phyloP scores from a whole-genome alignment of 202 grass and related monocot genomes.

The Thinopyrum obtusiflorum region DNA sequence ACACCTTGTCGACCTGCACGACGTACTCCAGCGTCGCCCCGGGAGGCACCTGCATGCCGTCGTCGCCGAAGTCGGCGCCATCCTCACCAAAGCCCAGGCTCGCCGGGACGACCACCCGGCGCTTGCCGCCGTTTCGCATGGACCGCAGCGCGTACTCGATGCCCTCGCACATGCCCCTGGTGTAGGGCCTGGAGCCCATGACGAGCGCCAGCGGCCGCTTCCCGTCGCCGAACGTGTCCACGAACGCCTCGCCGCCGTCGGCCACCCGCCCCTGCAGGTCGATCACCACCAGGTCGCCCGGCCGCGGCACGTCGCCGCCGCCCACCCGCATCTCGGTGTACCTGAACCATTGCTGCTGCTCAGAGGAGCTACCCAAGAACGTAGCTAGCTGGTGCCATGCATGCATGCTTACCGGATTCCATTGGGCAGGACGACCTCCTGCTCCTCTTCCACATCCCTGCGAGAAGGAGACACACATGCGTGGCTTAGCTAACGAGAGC shows the following conservation, averaged over 20 bases:
- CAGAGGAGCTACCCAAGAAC: neutral
- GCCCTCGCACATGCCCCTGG: slow-evolving; percentile 87
- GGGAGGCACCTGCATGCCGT: slow-evolving; percentile 35
- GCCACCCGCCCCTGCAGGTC: slow-evolving; percentile 73
- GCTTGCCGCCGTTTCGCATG: slow-evolving; percentile 79
- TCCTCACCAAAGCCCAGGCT: slow-evolving; percentile 73
- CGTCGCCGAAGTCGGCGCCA: slow-evolving; percentile 68
- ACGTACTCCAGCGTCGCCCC: slow-evolving; percentile 71
- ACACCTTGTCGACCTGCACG: slow-evolving; percentile 94
- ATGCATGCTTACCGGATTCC: slow-evolving; percentile 55
- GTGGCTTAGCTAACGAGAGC: neutral
- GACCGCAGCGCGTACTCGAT: slow-evolving; percentile 64
- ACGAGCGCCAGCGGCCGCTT: slow-evolving; percentile 82
- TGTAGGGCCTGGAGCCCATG: slow-evolving; percentile 94
- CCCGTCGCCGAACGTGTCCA: slow-evolving; percentile 78
- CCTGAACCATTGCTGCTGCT: slow-evolving; percentile 12
- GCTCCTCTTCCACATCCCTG: slow-evolving; percentile 68
- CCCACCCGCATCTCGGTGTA: slow-evolving; percentile 86
- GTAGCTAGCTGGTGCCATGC: neutral
- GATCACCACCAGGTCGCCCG: slow-evolving; percentile 84
- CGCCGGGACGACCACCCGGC: slow-evolving; percentile 63
- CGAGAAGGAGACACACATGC: neutral
- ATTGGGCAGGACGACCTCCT: slow-evolving; percentile 86
- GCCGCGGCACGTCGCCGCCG: slow-evolving; percentile 57
- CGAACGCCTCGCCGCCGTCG: slow-evolving; percentile 43